Evolutionary conservation across 768 basidiomycete genomes (phyloP), one percentile per base, ranked within the genome.

Genomic region (Termitomyces sp.): DNA sequence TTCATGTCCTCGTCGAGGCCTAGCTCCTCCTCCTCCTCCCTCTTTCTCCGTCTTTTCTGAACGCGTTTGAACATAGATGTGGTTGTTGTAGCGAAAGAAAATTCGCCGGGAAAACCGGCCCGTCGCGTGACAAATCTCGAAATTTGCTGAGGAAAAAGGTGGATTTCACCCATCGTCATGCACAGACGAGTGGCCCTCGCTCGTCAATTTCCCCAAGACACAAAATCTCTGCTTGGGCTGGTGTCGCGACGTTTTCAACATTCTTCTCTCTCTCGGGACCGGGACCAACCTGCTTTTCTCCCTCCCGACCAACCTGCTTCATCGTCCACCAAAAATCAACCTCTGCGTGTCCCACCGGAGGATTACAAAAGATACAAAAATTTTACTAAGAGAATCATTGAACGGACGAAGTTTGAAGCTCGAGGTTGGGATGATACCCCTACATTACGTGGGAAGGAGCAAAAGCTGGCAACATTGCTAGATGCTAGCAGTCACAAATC

Each of bases 11-110:
- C 79, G 56, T 86, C 83, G 9, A 86, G 64, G 0, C 83, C 85
- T 29, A 86, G 76, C 55, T 84, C 81, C 70, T 87, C 86, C 63
- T 88, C 88, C 64, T 86, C 78, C 67, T 86, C 79, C 61, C 78
- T 81, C 66, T 81, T 86, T 67, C 79, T 79, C 31, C 79, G 81
- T 50, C 86, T 81, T 70, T 86, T 91, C 65, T 86, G 86, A 7
- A 91, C 79, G 61, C 91, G 84, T 74, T 93, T 92, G 79, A 91
- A 91, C 91, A 92, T 92, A 52, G 8, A 4, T 40, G 32, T 47
- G 57, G 15, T 31, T 11, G 25, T 15, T 49, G 45, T 32, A 49
- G 34, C 8, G 42, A 47, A 11, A 36, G 25, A 56, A 65, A 62
- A 31, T 46, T 54, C 46, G 29, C 56, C 60, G 60, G 63, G 42